These are phyloP conservation scores for Psilocybe cubensis DNA, from an alignment of 768 basidiomycete genomes.

Conservation along the genomic window DNA sequence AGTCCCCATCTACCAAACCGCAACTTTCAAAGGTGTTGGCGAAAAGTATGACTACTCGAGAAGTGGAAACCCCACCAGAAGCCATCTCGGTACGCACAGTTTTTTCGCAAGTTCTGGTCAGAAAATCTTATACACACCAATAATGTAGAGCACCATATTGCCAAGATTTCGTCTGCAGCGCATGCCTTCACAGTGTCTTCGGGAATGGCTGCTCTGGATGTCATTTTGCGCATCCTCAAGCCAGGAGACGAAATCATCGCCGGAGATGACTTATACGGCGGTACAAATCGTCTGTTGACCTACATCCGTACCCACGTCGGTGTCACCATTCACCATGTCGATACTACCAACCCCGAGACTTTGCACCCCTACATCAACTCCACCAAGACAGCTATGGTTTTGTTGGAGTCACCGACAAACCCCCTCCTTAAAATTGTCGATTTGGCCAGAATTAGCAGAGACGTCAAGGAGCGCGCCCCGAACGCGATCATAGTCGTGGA, in stretches of 20 bases:
- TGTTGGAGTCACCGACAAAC: conserved; percentile 97
- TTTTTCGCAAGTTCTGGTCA: conserved; percentile 14
- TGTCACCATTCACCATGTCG: conserved; percentile 90
- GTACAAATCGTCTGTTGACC: conserved; percentile 91
- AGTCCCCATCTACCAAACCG: conserved; percentile 97
- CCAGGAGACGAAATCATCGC: conserved; percentile 96
- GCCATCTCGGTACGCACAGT: conserved; percentile 75
- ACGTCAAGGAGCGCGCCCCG: conserved; percentile 82
- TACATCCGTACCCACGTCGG: conserved; percentile 90
- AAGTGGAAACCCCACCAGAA: conserved; percentile 96
- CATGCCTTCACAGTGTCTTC: conserved; percentile 94
- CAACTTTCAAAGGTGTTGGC: conserved; percentile 94
- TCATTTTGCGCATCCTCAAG: conserved; percentile 91
- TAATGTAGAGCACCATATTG: conserved; percentile 88
- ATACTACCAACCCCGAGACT: conserved; percentile 77
- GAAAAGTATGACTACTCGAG: conserved; percentile 93
- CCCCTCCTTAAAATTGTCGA: conserved; percentile 95
- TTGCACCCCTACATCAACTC: conserved; percentile 67
- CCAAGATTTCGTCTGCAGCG: conserved; percentile 91
- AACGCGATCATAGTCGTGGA: conserved; percentile 89
- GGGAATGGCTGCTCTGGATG: conserved; percentile 97
- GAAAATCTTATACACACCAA: background rate
- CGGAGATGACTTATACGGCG: conserved; percentile 97
- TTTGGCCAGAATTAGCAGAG: conserved; percentile 77
- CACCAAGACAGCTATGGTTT: conserved; percentile 89